These are phyloP conservation scores for Chaetomidium leptoderma DNA, from an alignment of 495 filamentous ascomycete genomes.

Conservation along the genomic window DNA sequence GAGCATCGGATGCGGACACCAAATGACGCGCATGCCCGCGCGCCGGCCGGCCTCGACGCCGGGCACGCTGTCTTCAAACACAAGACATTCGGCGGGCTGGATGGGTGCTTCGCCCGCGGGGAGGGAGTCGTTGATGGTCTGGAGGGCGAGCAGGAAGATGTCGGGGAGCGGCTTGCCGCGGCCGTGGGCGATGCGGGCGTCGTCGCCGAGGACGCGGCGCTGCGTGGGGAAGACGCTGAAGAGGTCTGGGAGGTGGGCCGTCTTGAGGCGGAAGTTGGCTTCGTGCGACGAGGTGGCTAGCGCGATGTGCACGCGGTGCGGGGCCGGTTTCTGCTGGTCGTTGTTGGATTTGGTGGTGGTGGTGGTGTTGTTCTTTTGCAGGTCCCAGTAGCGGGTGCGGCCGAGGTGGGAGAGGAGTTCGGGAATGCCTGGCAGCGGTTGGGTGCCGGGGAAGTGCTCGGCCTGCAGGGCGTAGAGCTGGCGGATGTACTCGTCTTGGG, in stretches of 20 bases:
- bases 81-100: slow-evolving; percentile 79
- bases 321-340: slow-evolving; percentile 26
- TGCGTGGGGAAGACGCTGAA: slow-evolving; percentile 67
- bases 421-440: slow-evolving; percentile 74
- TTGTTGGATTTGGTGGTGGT: neutral
- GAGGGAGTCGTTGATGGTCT: slow-evolving; percentile 74
- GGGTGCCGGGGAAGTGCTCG: slow-evolving; percentile 64
- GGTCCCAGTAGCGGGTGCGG: slow-evolving; percentile 43
- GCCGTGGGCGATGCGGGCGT: slow-evolving; percentile 70
- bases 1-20: slow-evolving; percentile 82
- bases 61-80: slow-evolving; percentile 92
- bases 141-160: slow-evolving; percentile 84
- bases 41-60: slow-evolving; percentile 87
- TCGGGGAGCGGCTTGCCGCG: slow-evolving; percentile 91
- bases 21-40: slow-evolving; percentile 92
- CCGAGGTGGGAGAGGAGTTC: slow-evolving; percentile 58
- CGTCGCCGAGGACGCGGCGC: slow-evolving; percentile 79
- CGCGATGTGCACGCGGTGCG: slow-evolving; percentile 66
- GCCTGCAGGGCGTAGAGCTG: slow-evolving; percentile 59
- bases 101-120: slow-evolving; percentile 63
- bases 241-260: slow-evolving; percentile 63
- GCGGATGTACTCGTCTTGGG: slow-evolving; percentile 55
- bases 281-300: slow-evolving; percentile 75
- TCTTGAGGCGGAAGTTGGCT: slow-evolving; percentile 75
- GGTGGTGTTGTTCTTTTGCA: slow-evolving; percentile 8